Conservation (phyloP, 352 stramenopile species). For the Globisporangium cederbergense region DNA sequence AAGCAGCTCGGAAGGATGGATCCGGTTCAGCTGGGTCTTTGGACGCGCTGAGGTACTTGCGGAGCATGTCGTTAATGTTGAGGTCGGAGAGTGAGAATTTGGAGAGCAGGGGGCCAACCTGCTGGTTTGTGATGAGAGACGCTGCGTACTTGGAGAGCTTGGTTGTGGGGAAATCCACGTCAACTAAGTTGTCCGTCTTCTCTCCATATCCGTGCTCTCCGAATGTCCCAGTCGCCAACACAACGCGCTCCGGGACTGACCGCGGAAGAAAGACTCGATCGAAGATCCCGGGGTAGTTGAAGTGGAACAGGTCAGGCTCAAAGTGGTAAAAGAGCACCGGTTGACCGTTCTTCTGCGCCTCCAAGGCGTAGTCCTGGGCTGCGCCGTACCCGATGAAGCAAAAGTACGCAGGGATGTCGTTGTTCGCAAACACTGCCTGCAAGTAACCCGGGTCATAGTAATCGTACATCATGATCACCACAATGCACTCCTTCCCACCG, state of each 20-base stretch:
- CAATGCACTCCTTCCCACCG: constrained; percentile 18
- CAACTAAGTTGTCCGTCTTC: constrained; percentile 38
- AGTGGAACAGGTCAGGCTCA: constrained; percentile 43
- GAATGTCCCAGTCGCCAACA: constrained; percentile 29
- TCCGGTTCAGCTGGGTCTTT: constrained; percentile 16
- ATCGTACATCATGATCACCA: constrained; percentile 22
- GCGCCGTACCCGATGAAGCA: constrained; percentile 27
- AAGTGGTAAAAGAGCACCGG: constrained; percentile 48
- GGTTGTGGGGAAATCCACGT: constrained; percentile 38
- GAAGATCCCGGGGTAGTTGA: constrained; percentile 26
- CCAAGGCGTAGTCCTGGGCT: constrained; percentile 9
- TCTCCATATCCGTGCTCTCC: constrained; percentile 48
- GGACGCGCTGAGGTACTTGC: constrained; percentile 16
- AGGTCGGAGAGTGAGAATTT: constrained; percentile 24
- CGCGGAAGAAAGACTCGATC: constrained; percentile 37
- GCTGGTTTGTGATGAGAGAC: constrained; percentile 9
- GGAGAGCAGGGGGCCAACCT: background rate
- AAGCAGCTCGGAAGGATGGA: constrained; percentile 35
- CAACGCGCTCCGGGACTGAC: constrained; percentile 25
- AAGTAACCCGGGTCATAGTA: constrained; percentile 22
- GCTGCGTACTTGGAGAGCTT: constrained; percentile 35
- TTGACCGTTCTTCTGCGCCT: background rate
- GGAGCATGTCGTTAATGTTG: constrained; percentile 38
- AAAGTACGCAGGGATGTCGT: constrained; percentile 30
- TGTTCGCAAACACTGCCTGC: constrained; percentile 25